These are phyloP conservation scores for Chrysochromulina parva DNA, from an alignment of 78 protist species.

Conservation along the genomic window DNA sequence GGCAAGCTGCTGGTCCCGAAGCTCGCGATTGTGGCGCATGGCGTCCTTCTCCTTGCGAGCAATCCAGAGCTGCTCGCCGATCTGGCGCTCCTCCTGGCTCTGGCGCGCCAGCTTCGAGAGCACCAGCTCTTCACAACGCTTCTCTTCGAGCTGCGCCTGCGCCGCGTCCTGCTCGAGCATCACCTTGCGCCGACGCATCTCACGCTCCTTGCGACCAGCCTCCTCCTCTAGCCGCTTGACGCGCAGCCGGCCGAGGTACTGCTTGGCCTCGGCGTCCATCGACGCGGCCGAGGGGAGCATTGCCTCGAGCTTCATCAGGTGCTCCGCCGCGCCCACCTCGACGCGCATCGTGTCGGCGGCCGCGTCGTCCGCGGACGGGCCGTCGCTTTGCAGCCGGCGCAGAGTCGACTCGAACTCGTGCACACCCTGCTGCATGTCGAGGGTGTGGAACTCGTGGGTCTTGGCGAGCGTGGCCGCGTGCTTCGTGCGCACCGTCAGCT, in stretches of 20 bases:
- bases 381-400: not conserved
- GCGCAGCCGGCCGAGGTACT: not conserved
- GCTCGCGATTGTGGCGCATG: slow-evolving; percentile 25
- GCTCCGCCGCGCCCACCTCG: not conserved
- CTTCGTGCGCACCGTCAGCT: not conserved
- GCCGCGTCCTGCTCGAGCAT: slow-evolving; percentile 34
- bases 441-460: not conserved
- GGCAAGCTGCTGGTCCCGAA: not conserved
- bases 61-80: slow-evolving; percentile 24
- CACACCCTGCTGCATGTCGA: not conserved
- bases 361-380: not conserved
- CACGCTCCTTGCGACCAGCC: slow-evolving; percentile 33
- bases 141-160: slow-evolving; percentile 25
- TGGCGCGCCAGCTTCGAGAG: not conserved
- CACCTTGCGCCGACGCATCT: slow-evolving; percentile 39
- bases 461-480: not conserved
- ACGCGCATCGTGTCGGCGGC: not conserved
- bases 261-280: not conserved
- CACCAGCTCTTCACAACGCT: slow-evolving; percentile 5
- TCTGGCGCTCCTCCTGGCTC: not conserved
- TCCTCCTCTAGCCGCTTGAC: slow-evolving; percentile 2
- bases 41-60: slow-evolving; percentile 25
- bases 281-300: not conserved
- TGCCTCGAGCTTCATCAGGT: not conserved
- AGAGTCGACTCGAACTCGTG: slow-evolving; percentile 24